Percentiles rank a stretch among this genome's conserved stretches.
phyloP scores from a whole-genome alignment of 2,329 filamentous ascomycete genomes.

The Aureobasidium vineae region DNA sequence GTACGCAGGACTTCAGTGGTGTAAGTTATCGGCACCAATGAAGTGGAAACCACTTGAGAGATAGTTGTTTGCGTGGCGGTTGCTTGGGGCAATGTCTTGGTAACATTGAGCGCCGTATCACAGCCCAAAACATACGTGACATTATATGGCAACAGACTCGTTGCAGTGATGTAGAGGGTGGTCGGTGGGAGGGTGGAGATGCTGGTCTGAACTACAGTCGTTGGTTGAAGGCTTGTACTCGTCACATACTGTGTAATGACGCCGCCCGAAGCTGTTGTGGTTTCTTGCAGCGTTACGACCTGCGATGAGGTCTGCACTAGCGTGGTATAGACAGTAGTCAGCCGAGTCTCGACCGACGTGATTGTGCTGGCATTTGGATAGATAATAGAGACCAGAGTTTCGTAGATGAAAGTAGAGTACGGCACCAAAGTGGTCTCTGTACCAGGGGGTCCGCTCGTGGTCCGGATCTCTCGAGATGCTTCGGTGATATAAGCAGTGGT shows the following conservation, averaged over 20 bases:
- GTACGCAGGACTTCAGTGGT: neutral
- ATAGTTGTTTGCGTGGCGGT: neutral
- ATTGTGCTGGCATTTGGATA: neutral
- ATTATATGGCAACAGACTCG: neutral
- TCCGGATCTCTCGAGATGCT: neutral
- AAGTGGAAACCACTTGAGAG: neutral
- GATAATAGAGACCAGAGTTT: neutral
- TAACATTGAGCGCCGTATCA: neutral
- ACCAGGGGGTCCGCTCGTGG: neutral
- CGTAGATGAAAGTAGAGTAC: neutral
- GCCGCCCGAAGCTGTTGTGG: neutral
- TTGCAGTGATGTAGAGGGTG: neutral
- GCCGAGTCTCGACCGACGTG: neutral
- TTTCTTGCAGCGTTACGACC: neutral
- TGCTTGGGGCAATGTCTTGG: neutral
- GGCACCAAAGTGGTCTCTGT: neutral
- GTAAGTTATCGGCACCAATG: neutral
- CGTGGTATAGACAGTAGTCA: neutral
- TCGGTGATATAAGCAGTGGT: neutral
- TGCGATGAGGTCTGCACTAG: neutral
- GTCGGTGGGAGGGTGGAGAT: neutral
- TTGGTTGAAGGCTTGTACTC: neutral
- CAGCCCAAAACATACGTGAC: neutral
- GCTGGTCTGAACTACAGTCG: conserved; percentile 5
- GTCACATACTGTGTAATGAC: neutral